A percentile compares a stretch with the other conserved stretches of the same genome.
Evolutionary conservation across 2,329 filamentous ascomycete genomes (phyloP).

Genomic region (Apiospora koreana): DNA sequence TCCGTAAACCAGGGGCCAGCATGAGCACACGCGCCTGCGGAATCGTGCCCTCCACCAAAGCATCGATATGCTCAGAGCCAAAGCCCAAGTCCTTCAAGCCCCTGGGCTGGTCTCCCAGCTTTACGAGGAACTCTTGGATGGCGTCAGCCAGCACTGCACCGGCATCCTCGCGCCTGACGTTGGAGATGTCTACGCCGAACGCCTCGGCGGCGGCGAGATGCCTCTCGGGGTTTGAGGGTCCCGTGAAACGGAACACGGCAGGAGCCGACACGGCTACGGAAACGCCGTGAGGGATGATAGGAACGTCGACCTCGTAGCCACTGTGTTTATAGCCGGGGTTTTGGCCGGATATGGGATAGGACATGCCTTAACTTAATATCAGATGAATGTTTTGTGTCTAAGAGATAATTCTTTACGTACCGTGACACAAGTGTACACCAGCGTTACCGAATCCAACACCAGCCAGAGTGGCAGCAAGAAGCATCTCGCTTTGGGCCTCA

Average conservation of each 20-base stretch:
- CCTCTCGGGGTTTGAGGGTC: slow-evolving; percentile 85
- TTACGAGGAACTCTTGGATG: slow-evolving; percentile 75
- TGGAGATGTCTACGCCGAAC: slow-evolving; percentile 86
- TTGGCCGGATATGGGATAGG: slow-evolving; percentile 93
- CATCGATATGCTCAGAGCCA: slow-evolving; percentile 71
- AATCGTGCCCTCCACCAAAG: slow-evolving; percentile 89
- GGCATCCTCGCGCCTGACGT: slow-evolving; percentile 85
- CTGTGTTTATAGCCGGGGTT: slow-evolving; percentile 88
- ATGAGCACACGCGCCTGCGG: slow-evolving; percentile 89
- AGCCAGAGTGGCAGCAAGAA: slow-evolving; percentile 89
- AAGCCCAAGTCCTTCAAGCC: slow-evolving; percentile 87
- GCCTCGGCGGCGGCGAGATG: slow-evolving; percentile 87
- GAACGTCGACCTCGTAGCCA: slow-evolving; percentile 76
- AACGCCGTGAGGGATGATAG: slow-evolving; percentile 94
- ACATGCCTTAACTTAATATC: slow-evolving; percentile 69
- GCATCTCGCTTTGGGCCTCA: slow-evolving; percentile 94
- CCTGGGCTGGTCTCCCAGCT: slow-evolving; percentile 85
- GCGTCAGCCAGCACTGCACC: slow-evolving; percentile 88
- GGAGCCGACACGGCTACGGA: slow-evolving; percentile 92
- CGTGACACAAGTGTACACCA: slow-evolving; percentile 79
- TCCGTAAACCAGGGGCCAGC: slow-evolving; percentile 80
- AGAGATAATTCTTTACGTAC: slow-evolving; percentile 36
- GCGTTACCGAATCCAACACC: slow-evolving; percentile 98
- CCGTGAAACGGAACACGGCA: slow-evolving; percentile 92
- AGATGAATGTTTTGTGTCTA: slow-evolving; percentile 5